Conservation (phyloP, 1,284 basidiomycete species). For the Butyriboletus regius region DNA sequence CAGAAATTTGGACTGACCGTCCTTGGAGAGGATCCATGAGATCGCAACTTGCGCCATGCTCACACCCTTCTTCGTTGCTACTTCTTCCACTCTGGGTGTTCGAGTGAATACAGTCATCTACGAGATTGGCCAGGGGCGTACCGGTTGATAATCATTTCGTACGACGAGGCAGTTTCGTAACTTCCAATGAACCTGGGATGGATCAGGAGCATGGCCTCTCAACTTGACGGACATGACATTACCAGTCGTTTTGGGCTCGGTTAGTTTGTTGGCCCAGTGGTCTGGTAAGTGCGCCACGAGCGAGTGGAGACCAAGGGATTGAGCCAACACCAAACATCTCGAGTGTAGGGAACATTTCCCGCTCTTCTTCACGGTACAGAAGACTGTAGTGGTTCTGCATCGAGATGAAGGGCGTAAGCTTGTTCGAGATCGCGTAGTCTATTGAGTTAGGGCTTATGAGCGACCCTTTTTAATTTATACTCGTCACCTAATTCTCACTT, state of each 20-base stretch:
- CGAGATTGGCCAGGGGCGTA: conserved; percentile 3
- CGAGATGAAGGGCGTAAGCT: conserved; percentile 48
- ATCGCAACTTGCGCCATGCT: conserved; percentile 48
- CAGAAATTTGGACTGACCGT: conserved; percentile 17
- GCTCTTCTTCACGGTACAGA: conserved; percentile 50
- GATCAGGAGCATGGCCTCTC: conserved; percentile 4
- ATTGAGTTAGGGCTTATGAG: conserved; percentile 2
- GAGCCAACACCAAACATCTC: conserved; percentile 36
- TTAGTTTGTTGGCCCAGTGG: conserved; percentile 31
- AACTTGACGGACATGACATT: background rate
- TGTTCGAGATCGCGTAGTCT: conserved; percentile 36
- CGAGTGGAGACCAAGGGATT: conserved; percentile 42
- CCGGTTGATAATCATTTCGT: conserved; percentile 29
- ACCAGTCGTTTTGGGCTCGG: conserved; percentile 30
- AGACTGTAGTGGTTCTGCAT: conserved; percentile 53
- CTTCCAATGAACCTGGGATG: conserved; percentile 24
- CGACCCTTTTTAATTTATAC: background rate
- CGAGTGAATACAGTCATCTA: background rate
- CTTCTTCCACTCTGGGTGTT: conserved; percentile 35
- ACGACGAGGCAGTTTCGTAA: conserved; percentile 21
- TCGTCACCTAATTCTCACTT: conserved; percentile 21
- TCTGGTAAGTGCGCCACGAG: conserved; percentile 38
- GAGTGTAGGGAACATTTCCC: conserved; percentile 50
- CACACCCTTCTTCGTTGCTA: conserved; percentile 39
- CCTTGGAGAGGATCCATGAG: conserved; percentile 44